Evolutionary conservation across 2,329 filamentous ascomycete genomes (phyloP).

Genomic region (Pyricularia pennisetigena): DNA sequence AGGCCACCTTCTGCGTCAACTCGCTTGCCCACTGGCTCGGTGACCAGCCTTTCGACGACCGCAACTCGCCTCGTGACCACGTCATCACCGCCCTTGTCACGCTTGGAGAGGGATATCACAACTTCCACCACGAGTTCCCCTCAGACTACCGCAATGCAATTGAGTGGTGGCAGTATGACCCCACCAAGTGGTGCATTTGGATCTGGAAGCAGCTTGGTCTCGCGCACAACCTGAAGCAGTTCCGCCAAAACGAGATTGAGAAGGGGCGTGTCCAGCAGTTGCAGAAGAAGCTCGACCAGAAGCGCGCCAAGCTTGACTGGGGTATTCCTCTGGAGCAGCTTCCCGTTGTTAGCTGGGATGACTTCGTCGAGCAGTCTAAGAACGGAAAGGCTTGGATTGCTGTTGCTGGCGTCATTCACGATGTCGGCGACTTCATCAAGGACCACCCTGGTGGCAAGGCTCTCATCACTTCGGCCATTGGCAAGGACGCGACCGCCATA

Average conservation of each 20-base stretch:
- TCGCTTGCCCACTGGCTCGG: conserved; percentile 85
- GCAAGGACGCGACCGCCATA: conserved; percentile 82
- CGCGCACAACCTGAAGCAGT: conserved; percentile 81
- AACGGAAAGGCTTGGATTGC: conserved; percentile 63
- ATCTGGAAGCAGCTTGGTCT: conserved; percentile 75
- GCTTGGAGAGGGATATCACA: conserved; percentile 81
- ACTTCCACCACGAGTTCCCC: conserved; percentile 93
- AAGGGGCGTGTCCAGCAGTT: conserved; percentile 82
- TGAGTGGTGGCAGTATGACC: conserved; percentile 85
- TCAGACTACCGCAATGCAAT: conserved; percentile 90
- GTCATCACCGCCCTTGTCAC: conserved; percentile 78
- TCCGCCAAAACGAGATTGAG: conserved; percentile 85
- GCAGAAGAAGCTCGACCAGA: conserved; percentile 89
- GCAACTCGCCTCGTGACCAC: conserved; percentile 83
- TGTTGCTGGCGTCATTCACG: conserved; percentile 78
- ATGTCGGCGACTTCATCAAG: conserved; percentile 75
- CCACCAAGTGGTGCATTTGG: conserved; percentile 86
- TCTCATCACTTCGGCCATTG: conserved; percentile 71
- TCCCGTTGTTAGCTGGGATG: conserved; percentile 78
- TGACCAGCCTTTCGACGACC: conserved; percentile 87
- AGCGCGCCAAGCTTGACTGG: conserved; percentile 76
- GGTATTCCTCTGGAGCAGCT: conserved; percentile 77
- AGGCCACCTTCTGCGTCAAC: conserved; percentile 91
- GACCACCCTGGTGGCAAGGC: conserved; percentile 87
- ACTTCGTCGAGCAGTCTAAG: conserved; percentile 70